phyloP scores from a whole-genome alignment of 176 grass and related monocot species.

The Paspalum vaginatum region DNA sequence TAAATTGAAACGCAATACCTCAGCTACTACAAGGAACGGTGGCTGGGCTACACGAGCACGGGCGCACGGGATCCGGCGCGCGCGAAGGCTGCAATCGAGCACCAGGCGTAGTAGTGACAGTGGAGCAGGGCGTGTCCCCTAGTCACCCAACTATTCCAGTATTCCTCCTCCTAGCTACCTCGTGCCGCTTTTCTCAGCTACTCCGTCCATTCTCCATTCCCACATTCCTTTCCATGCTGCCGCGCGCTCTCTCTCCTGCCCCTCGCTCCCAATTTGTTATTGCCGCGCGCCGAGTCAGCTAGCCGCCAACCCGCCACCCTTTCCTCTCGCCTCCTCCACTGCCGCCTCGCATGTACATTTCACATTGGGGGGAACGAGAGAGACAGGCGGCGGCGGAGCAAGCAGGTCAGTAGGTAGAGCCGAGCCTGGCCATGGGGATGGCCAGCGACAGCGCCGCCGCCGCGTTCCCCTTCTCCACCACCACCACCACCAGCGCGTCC shows the following conservation, averaged over 20 bases:
- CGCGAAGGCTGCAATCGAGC: not conserved
- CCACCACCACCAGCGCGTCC: constrained; percentile 36
- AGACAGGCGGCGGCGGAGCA: not conserved
- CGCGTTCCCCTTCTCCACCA: constrained; percentile 39
- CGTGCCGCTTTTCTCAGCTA: constrained; percentile 22
- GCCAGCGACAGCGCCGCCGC: constrained; percentile 33
- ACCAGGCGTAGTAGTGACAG: constrained; percentile 29
- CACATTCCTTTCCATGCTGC: too few relatives aligned
- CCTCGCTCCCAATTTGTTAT: too few relatives aligned
- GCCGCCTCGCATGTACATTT: not conserved
- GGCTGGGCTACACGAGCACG: too few relatives aligned
- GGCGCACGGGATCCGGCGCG: too few relatives aligned
- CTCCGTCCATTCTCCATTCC: too few relatives aligned
- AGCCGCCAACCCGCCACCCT: too few relatives aligned
- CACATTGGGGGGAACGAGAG: not conserved
- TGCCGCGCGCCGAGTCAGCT: not conserved
- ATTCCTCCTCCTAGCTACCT: not conserved
- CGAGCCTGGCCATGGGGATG: constrained; percentile 42
- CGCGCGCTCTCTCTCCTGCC: too few relatives aligned
- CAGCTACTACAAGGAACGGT: too few relatives aligned
- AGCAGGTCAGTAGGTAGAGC: not conserved
- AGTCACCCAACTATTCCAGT: constrained; percentile 46
- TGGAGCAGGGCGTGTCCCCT: constrained; percentile 43
- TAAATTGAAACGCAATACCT: too few relatives aligned
- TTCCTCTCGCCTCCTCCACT: not conserved